phyloP scores from a whole-genome alignment of 345 rosid genomes.

The Hibiscus mutabilis region DNA sequence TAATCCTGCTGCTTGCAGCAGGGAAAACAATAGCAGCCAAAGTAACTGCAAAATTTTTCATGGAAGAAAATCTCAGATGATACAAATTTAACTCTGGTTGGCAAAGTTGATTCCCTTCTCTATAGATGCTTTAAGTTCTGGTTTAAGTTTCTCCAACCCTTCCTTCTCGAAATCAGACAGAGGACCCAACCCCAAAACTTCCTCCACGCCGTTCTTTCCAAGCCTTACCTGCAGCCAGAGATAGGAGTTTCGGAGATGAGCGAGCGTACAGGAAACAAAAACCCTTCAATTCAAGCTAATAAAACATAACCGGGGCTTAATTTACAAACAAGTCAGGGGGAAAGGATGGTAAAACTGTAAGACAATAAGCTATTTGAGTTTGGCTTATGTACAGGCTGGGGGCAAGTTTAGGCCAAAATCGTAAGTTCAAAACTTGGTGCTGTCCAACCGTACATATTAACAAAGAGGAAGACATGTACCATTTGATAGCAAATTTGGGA shows the following conservation, averaged over 20 bases:
- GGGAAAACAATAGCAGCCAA: slow-evolving; percentile 13
- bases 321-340: not conserved
- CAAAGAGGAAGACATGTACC: not conserved
- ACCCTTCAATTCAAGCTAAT: not conserved
- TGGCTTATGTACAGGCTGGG: not conserved
- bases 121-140: slow-evolving; percentile 61
- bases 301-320: not conserved
- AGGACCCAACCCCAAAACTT: slow-evolving; percentile 65
- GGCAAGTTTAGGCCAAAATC: not conserved
- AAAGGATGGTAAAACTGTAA: not conserved
- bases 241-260: not conserved
- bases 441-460: not conserved
- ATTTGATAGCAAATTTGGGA: not conserved
- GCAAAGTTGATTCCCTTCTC: slow-evolving; percentile 79
- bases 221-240: slow-evolving; percentile 51
- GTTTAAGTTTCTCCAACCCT: slow-evolving; percentile 61
- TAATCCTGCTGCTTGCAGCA: slow-evolving; percentile 23
- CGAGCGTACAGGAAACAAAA: not conserved
- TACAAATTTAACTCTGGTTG: slow-evolving; percentile 16
- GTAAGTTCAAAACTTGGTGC: not conserved
- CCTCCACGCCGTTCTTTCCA: slow-evolving; percentile 79
- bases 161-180: slow-evolving; percentile 66
- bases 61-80: not conserved
- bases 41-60: slow-evolving; percentile 19
- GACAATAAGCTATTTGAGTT: not conserved